These are phyloP conservation scores for Saccharata proteae DNA, from an alignment of 2,329 filamentous ascomycete species.

Conservation along the genomic window DNA sequence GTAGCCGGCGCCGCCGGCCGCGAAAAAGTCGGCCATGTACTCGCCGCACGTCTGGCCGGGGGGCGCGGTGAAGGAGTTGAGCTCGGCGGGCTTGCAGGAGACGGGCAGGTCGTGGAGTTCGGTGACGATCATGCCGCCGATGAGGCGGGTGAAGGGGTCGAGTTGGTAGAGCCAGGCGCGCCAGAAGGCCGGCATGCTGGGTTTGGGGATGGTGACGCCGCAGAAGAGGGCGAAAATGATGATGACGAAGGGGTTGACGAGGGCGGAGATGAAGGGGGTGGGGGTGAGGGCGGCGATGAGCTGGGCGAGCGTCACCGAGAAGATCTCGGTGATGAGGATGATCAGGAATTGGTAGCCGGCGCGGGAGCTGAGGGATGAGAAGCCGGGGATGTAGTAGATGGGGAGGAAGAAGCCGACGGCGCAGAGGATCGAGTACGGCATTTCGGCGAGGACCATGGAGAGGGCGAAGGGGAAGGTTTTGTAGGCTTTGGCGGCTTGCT, in stretches of 20 bases:
- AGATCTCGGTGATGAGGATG: constrained; percentile 70
- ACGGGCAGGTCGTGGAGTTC: constrained; percentile 58
- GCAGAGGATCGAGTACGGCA: constrained; percentile 74
- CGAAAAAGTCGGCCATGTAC: constrained; percentile 65
- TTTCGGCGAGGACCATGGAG: constrained; percentile 68
- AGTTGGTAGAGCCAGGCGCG: constrained; percentile 70
- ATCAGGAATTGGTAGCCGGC: constrained; percentile 85
- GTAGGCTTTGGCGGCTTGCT: constrained; percentile 79
- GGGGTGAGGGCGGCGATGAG: constrained; percentile 67
- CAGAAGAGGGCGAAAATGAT: constrained; percentile 79
- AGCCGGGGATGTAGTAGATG: constrained; percentile 72
- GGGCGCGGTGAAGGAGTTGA: constrained; percentile 58
- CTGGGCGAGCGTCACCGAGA: constrained; percentile 66
- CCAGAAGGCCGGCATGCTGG: constrained; percentile 70
- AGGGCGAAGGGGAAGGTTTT: constrained; percentile 65
- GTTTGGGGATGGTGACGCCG: constrained; percentile 69
- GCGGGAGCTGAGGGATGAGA: constrained; percentile 49
- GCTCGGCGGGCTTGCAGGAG: constrained; percentile 46
- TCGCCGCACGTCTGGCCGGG: constrained; percentile 54
- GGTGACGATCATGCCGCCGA: constrained; percentile 68
- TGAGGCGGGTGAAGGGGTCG: constrained; percentile 71
- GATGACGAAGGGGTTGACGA: constrained; percentile 72
- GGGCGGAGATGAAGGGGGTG: constrained; percentile 62
- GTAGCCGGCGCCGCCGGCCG: constrained; percentile 57
- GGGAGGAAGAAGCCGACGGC: constrained; percentile 71